Percentiles rank a stretch among this genome's conserved stretches.
Evolutionary conservation across 345 rosid species (phyloP).

Genomic region (Cardiospermum halicacabum): DNA sequence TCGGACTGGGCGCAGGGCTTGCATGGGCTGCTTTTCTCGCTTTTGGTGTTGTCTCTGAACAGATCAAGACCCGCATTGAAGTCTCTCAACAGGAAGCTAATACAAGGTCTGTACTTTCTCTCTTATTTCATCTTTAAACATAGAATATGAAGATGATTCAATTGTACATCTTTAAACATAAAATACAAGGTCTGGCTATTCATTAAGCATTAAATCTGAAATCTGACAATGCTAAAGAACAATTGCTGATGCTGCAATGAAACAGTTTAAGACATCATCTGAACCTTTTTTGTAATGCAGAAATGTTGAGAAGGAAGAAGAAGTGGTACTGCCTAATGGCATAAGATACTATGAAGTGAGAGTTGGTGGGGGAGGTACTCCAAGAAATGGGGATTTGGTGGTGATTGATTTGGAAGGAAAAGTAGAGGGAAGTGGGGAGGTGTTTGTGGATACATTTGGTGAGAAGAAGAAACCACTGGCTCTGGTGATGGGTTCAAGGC

Average conservation of each 20-base stretch:
- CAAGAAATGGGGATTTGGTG: slow-evolving; percentile 72
- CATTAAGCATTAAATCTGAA: too few species aligned
- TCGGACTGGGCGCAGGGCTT: slow-evolving; percentile 88
- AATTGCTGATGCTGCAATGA: too few species aligned
- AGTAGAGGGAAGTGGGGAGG: slow-evolving; percentile 53
- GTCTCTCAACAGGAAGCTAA: slow-evolving; percentile 73
- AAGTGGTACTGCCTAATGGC: slow-evolving; percentile 73
- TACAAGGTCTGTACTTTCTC: slow-evolving; percentile 69
- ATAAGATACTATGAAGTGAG: slow-evolving; percentile 79
- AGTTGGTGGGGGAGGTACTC: slow-evolving; percentile 80
- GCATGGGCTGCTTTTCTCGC: slow-evolving; percentile 85
- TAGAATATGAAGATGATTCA: too few species aligned
- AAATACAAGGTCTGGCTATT: too few species aligned
- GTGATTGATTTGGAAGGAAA: slow-evolving; percentile 73
- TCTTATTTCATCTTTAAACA: too few species aligned
- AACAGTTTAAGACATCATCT: too few species aligned
- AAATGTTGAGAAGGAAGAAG: slow-evolving; percentile 66
- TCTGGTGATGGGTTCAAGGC: slow-evolving; percentile 73
- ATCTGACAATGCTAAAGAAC: too few species aligned
- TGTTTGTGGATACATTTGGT: slow-evolving; percentile 62
- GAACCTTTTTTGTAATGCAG: slow-evolving; percentile 31
- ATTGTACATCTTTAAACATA: too few species aligned
- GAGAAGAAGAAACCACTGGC: slow-evolving; percentile 59
- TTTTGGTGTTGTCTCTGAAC: slow-evolving; percentile 81
- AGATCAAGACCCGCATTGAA: slow-evolving; percentile 79